Base-by-base conservation (phyloP, 2,329 filamentous ascomycete genomes). In the Aplosporella prunicola region DNA sequence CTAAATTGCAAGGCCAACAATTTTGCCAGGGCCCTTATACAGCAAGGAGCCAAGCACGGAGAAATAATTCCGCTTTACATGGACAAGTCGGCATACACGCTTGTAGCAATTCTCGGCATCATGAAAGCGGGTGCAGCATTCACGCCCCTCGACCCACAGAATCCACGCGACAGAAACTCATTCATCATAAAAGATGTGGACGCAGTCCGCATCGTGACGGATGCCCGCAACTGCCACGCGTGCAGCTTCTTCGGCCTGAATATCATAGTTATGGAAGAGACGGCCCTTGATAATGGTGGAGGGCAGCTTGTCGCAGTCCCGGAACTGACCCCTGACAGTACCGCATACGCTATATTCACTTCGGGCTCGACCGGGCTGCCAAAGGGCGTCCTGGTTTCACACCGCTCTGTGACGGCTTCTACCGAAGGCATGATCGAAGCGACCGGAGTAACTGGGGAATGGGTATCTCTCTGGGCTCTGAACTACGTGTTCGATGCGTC, bases 101-200 rank as follows among this genome's bases (percentile, higher is more conserved):
- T 59, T 14, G 47, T 60, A 2, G 47, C 55, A n/a, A 57, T 60
- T 32, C 47, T 60, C 2, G 58, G 49, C 4, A 44, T 60, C 13
- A 42, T 60, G 42, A 61, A 61, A 43, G 47, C 54, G 6, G 57
- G 57, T 10, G 57, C 52, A 6, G 55, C 55, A 0, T 60, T 57
- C 36, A 52, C 55, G 2, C 54, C 57, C 0, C 33, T 66, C 0
- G 60, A 64, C 14, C 56, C 62, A 6, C 49, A 56, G 8, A 48
- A 62, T 1, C 55, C 55, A 1, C 39, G 52, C 4, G 51, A 52
- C n/a, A 52, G 62, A 6, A 36, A 36, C n/a, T 3, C 5, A 49
- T 65, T 9, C 50, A 59, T 64, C 18, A 45, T 55, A 4, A 27
- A 37, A 5, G 52, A 62, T 29, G 50, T 58, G 1, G 37, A 51